Evolutionary conservation across 2,329 filamentous ascomycete genomes (phyloP).

Genomic region (Hymenoscyphus occultus): DNA sequence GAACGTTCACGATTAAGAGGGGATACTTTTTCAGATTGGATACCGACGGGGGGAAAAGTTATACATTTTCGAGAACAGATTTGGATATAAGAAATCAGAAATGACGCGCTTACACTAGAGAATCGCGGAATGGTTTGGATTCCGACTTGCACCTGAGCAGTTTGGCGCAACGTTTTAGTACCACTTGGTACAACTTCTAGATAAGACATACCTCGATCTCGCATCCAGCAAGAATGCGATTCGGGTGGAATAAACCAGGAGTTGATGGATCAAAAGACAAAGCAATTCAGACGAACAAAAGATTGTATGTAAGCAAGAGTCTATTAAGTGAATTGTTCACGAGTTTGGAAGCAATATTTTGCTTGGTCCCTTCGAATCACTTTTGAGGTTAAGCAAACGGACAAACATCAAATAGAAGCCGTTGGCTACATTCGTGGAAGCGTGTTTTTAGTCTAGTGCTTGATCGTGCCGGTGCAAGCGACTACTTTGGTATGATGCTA

Average conservation of each 20-base stretch:
- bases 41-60: background rate
- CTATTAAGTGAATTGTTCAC: no score
- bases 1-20: background rate
- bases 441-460: background rate
- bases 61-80: background rate
- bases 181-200: background rate
- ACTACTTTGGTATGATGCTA: background rate
- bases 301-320: background rate
- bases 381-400: background rate
- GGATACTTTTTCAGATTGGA: background rate
- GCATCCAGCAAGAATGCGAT: background rate
- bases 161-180: conserved; percentile 1
- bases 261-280: background rate
- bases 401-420: background rate
- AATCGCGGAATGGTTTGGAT: background rate
- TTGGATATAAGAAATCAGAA: background rate
- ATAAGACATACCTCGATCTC: background rate
- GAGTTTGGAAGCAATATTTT: no score
- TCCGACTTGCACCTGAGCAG: background rate
- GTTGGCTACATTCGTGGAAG: background rate
- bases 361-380: background rate
- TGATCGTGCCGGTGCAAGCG: background rate
- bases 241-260: background rate
- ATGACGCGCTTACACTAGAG: background rate
- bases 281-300: background rate